Conservation (phyloP, 2,329 filamentous ascomycete genomes). For the Hyphodiscus sp. region DNA sequence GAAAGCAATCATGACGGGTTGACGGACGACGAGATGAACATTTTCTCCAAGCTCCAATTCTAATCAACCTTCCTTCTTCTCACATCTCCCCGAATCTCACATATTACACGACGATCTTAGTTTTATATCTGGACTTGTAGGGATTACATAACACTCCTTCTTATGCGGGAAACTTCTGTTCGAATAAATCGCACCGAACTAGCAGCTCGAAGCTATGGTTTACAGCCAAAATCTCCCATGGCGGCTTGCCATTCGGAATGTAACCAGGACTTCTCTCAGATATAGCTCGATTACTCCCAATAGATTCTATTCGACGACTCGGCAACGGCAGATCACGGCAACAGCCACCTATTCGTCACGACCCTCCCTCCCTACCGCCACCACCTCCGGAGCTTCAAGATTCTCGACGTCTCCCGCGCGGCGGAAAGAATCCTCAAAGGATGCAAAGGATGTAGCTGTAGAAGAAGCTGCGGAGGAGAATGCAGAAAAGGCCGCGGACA, state of each 20-base stretch:
- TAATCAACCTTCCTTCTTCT: not conserved
- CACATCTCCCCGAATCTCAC: not conserved
- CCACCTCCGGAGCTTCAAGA: slow-evolving; percentile 37
- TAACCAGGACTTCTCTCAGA: slow-evolving; percentile 17
- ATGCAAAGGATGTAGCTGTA: slow-evolving; percentile 34
- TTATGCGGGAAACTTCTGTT: not conserved
- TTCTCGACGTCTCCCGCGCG: slow-evolving; percentile 42
- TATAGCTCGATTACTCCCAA: slow-evolving; percentile 12
- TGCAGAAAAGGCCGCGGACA: slow-evolving; percentile 29
- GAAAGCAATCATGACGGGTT: no score
- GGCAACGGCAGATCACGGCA: slow-evolving; percentile 40
- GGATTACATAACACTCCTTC: not conserved
- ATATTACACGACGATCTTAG: not conserved
- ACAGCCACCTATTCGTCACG: slow-evolving; percentile 57
- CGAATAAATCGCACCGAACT: not conserved
- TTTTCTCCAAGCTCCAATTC: not conserved
- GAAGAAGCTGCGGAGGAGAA: slow-evolving; percentile 39
- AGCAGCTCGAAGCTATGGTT: slow-evolving; percentile 41
- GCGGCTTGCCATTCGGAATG: slow-evolving; percentile 45
- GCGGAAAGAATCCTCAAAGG: slow-evolving; percentile 35
- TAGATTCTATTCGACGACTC: slow-evolving; percentile 21
- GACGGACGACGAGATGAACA: not conserved
- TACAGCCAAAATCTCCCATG: slow-evolving; percentile 59
- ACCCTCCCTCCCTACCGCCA: slow-evolving; percentile 51
- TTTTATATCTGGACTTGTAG: not conserved